phyloP scores from a whole-genome alignment of 2,329 filamentous ascomycete species.

The Ophiostoma quercus region DNA sequence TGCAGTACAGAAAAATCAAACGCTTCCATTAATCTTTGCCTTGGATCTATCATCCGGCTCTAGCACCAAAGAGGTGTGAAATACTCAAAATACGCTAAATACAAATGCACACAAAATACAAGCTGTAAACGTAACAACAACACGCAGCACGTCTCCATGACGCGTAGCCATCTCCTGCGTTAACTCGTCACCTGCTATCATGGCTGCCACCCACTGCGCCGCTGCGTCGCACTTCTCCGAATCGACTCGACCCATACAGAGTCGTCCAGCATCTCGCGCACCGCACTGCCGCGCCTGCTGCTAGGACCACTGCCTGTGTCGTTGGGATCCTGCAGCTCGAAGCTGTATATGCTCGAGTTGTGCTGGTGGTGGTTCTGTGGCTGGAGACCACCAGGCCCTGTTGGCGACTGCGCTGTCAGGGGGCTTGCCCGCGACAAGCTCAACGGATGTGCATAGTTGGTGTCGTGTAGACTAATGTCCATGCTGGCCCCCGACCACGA shows the following conservation, averaged over 20 bases:
- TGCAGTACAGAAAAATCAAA: neutral
- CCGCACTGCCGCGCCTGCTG: conserved; percentile 60
- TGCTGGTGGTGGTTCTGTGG: conserved; percentile 36
- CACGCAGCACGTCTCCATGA: neutral
- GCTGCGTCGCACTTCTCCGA: conserved; percentile 72
- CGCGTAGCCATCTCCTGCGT: neutral
- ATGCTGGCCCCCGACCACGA: conserved; percentile 42
- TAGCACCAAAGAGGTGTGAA: neutral
- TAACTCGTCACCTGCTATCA: neutral
- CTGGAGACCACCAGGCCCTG: conserved; percentile 27
- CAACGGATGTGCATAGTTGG: conserved; percentile 47
- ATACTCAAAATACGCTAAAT: neutral
- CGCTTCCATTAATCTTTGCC: neutral
- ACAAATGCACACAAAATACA: neutral
- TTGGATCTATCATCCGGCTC: neutral
- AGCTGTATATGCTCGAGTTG: conserved; percentile 53
- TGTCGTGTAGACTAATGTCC: conserved; percentile 43
- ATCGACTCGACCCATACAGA: conserved; percentile 94
- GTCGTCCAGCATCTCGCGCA: conserved; percentile 79
- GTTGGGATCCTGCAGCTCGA: conserved; percentile 49
- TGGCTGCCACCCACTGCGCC: conserved; percentile 28
- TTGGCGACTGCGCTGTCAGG: conserved; percentile 30
- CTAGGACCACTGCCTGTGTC: conserved; percentile 32
- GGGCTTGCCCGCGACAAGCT: conserved; percentile 44
- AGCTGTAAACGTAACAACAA: neutral